A percentile compares a stretch with the other conserved stretches of the same genome.
These are phyloP conservation scores for Sporothrix sp. DNA, from an alignment of 2,329 filamentous ascomycete genomes.

Conservation along the genomic window DNA sequence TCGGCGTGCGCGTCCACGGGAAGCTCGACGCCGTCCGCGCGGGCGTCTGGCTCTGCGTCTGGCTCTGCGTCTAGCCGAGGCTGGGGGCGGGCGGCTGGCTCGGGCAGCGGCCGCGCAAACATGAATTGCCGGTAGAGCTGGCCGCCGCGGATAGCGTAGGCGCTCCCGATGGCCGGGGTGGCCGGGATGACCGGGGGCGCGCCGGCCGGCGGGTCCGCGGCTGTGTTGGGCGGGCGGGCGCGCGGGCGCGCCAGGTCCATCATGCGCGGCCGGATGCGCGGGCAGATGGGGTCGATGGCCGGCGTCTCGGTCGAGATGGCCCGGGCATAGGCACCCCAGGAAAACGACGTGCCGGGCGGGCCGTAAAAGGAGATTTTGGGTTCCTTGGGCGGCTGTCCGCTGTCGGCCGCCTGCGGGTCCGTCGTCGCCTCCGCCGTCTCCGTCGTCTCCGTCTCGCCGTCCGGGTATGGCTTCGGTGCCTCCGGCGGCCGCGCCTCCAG, in stretches of 20 bases:
- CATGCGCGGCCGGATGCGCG: not conserved
- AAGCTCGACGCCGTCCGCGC: not conserved
- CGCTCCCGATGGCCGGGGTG: not conserved
- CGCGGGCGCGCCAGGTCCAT: conserved; percentile 1
- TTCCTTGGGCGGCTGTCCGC: not conserved
- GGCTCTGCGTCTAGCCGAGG: too few species aligned
- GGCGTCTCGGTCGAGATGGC: not conserved
- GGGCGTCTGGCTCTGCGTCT: too few species aligned
- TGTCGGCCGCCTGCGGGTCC: not conserved
- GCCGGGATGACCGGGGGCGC: too few species aligned
- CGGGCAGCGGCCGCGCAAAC: not conserved
- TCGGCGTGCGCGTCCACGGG: too few species aligned
- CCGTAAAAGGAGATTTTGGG: not conserved
- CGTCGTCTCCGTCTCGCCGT: not conserved
- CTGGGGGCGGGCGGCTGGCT: too few species aligned
- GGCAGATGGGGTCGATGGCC: not conserved
- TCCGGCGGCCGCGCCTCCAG: conserved; percentile 31
- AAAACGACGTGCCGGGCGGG: not conserved
- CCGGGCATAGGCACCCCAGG: not conserved
- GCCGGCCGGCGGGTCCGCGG: too few species aligned
- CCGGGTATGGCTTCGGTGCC: too few species aligned
- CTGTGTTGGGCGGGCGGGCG: too few species aligned
- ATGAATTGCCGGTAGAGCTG: not conserved
- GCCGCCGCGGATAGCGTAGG: not conserved
- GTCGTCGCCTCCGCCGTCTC: not conserved